Conservation (phyloP, 441 rosid species). For the Aleurites moluccanus region DNA sequence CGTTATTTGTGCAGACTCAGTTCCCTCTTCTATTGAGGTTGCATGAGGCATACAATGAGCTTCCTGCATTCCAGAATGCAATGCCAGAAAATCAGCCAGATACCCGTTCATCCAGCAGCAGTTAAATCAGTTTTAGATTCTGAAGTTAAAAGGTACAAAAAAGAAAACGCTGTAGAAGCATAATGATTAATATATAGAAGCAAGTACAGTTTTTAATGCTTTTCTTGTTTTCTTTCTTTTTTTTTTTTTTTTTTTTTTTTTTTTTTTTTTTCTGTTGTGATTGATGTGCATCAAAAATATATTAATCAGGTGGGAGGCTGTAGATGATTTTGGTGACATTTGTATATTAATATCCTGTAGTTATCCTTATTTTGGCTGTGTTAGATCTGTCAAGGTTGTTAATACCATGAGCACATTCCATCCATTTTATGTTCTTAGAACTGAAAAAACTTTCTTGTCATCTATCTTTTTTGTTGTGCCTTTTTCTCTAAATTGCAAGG, state of each 20-base stretch:
- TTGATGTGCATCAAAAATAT: neutral
- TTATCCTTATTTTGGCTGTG: neutral
- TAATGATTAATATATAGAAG: neutral
- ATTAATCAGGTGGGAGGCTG: neutral
- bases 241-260: neutral
- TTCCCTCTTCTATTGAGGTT: slow-evolving; percentile 61
- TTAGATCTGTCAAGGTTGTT: neutral
- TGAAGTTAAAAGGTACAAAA: slow-evolving; percentile 8
- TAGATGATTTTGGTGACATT: neutral
- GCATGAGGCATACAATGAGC: slow-evolving; percentile 56
- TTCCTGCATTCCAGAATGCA: slow-evolving; percentile 55
- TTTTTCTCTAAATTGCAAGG: no score
- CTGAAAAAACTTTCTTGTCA: neutral
- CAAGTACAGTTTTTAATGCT: neutral
- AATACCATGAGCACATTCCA: neutral
- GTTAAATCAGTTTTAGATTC: neutral
- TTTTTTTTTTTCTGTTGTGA: neutral
- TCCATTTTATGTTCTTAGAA: neutral
- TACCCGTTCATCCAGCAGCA: slow-evolving; percentile 38
- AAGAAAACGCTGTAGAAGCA: neutral
- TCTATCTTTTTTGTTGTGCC: neutral
- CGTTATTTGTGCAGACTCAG: slow-evolving; percentile 42
- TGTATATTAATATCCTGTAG: neutral
- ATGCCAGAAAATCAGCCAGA: slow-evolving; percentile 76
- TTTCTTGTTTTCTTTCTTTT: neutral